phyloP scores from a whole-genome alignment of 2,329 filamentous ascomycete genomes.

The Aphanoascus verrucosus region DNA sequence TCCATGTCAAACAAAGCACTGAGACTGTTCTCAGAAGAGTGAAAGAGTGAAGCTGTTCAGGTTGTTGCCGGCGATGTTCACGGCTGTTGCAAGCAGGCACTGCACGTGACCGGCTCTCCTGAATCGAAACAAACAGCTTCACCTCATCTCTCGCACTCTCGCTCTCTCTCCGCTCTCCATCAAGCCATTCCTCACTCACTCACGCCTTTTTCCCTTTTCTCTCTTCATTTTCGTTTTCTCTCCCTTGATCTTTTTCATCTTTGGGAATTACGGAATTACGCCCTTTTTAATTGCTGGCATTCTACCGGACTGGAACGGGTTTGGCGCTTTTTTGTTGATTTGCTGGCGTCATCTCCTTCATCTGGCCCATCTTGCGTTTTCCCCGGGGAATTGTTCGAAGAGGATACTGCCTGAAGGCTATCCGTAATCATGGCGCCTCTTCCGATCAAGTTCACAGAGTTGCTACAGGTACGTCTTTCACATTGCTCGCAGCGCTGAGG shows the following conservation, averaged over 20 bases:
- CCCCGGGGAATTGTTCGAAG: constrained; percentile 23
- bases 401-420: constrained; percentile 32
- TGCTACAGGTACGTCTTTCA: constrained; percentile 54
- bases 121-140: neutral
- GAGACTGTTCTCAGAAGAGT: neutral
- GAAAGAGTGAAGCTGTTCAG: neutral
- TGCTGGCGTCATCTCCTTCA: constrained; percentile 22
- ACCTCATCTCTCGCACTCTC: neutral
- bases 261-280: constrained; percentile 6
- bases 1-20: neutral
- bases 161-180: neutral
- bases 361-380: constrained; percentile 18
- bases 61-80: no score
- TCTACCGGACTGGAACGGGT: constrained; percentile 4
- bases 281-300: constrained; percentile 6
- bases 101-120: neutral
- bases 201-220: neutral
- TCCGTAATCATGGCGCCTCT: constrained; percentile 50
- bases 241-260: constrained; percentile 16
- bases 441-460: constrained; percentile 88
- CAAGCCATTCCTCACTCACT: constrained; percentile 20
- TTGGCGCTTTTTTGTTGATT: constrained; percentile 12
- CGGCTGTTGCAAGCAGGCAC: no score
- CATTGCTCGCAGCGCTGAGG: neutral
- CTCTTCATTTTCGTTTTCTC: constrained; percentile 14